Evolutionary conservation across 257 asterid species (phyloP).

Genomic region (Nicotiana tabacum): DNA sequence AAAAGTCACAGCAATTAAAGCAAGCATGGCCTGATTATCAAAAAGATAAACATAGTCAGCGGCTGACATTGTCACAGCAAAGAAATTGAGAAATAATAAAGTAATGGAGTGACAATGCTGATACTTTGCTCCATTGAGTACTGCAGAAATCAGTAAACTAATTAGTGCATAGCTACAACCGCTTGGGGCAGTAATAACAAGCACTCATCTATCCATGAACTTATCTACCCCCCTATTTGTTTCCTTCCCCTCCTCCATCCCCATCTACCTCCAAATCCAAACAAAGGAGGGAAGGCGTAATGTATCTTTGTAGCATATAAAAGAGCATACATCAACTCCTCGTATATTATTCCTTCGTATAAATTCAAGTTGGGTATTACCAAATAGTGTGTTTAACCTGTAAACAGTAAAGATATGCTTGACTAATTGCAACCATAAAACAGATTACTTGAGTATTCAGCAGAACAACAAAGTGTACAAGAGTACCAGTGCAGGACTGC

Average conservation of each 20-base stretch:
- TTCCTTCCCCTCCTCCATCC: not conserved
- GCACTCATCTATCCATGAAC: not conserved
- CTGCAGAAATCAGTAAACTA: not conserved
- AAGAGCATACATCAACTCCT: too few relatives aligned
- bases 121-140: not conserved
- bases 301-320: not conserved
- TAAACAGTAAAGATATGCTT: not conserved
- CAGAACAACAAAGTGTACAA: not conserved
- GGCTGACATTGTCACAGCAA: not conserved
- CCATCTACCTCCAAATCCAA: not conserved
- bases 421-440: not conserved
- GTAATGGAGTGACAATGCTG: not conserved
- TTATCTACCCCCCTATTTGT: not conserved
- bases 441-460: not conserved
- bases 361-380: not conserved
- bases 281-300: not conserved
- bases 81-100: not conserved
- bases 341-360: too few relatives aligned
- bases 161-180: not conserved
- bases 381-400: not conserved
- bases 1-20: constrained; percentile 64
- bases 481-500: not conserved
- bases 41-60: not conserved
- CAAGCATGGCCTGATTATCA: constrained; percentile 55
- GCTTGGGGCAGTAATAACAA: not conserved